Percentiles rank a stretch among this genome's conserved stretches.
phyloP scores from a whole-genome alignment of 345 rosid genomes.

The Adansonia digitata region DNA sequence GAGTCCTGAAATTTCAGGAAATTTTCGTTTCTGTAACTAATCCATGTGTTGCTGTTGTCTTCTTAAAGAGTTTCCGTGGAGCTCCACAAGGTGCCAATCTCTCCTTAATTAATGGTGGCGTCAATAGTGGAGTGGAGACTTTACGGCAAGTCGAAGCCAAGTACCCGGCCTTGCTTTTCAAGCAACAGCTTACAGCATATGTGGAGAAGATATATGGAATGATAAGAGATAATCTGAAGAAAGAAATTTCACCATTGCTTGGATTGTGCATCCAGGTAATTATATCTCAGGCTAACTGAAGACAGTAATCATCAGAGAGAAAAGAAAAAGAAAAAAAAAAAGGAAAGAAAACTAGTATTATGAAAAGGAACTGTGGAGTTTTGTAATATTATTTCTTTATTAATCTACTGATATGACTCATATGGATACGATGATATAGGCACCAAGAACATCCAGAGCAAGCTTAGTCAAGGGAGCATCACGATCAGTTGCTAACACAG shows the following conservation, averaged over 20 bases:
- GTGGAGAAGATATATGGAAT: conserved; percentile 96
- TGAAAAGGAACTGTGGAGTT: background rate
- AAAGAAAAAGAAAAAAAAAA: too few relatives aligned
- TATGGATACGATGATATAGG: conserved; percentile 38
- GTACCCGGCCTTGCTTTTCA: conserved; percentile 93
- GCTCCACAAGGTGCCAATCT: conserved; percentile 83
- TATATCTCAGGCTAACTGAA: background rate
- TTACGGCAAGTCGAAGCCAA: conserved; percentile 94
- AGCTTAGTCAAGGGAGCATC: conserved; percentile 89
- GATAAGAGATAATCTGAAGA: conserved; percentile 93
- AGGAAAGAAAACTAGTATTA: background rate
- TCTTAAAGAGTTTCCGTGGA: conserved; percentile 78
- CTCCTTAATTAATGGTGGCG: conserved; percentile 56
- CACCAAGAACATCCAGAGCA: conserved; percentile 98
- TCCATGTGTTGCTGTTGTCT: conserved; percentile 7
- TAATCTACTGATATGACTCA: background rate
- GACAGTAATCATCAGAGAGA: background rate
- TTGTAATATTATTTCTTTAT: background rate
- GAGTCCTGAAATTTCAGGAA: conserved; percentile 1
- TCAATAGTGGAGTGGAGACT: conserved; percentile 52
- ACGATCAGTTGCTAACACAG: conserved; percentile 68
- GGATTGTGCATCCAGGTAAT: conserved; percentile 94
- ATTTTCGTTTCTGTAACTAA: conserved; percentile 14
- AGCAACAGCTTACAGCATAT: conserved; percentile 95
- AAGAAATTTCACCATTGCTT: conserved; percentile 92